These are phyloP conservation scores for Macadamia integrifolia DNA, from an alignment of 164 flowering plant species.

Conservation along the genomic window DNA sequence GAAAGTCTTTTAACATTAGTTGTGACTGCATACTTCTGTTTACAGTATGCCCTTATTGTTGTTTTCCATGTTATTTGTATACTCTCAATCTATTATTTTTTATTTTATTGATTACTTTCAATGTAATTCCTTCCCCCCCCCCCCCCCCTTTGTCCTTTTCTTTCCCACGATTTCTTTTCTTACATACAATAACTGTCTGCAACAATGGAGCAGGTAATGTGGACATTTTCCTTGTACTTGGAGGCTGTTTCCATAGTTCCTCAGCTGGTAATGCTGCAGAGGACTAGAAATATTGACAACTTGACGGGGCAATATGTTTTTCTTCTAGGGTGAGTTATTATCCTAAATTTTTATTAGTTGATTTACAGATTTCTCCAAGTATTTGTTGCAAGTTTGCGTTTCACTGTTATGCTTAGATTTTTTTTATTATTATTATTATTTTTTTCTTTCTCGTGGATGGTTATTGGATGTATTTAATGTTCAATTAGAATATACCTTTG, in stretches of 20 bases:
- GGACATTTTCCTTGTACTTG: constrained; percentile 85
- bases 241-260: constrained; percentile 99
- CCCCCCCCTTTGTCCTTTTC: background rate
- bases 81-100: background rate
- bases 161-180: background rate
- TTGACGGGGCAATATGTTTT: constrained; percentile 91
- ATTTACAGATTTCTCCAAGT: background rate
- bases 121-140: background rate
- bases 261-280: constrained; percentile 85
- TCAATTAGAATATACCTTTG: too few species aligned
- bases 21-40: background rate
- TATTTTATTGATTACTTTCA: too few species aligned
- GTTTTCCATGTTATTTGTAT: background rate
- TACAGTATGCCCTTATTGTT: constrained; percentile 2
- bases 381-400: background rate
- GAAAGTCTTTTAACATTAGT: constrained; percentile 1
- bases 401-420: too few species aligned
- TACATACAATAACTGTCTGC: background rate
- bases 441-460: too few species aligned
- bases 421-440: too few species aligned
- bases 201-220: constrained; percentile 58
- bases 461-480: too few species aligned
- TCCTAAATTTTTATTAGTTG: constrained; percentile 1
- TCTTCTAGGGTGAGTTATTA: constrained; percentile 67
- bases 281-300: constrained; percentile 89